Percentiles rank a stretch among this genome's conserved stretches.
These are phyloP conservation scores for Fusarium chuoi DNA, from an alignment of 2,329 filamentous ascomycete genomes.

Conservation along the genomic window DNA sequence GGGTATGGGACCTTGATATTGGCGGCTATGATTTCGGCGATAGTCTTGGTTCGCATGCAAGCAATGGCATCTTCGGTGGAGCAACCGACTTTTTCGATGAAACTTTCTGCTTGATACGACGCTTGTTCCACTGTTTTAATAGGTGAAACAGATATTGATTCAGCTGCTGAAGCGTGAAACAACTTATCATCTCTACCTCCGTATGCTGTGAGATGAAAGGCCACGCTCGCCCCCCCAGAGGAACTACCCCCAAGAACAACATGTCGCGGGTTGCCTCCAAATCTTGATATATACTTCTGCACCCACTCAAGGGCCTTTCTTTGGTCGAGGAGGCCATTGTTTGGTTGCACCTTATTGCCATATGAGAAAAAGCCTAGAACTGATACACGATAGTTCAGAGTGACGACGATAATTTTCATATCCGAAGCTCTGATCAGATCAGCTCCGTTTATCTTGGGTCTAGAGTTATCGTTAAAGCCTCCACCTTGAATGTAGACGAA, in stretches of 20 bases:
- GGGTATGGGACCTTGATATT: constrained; percentile 53
- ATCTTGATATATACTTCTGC: constrained; percentile 70
- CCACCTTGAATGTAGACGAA: constrained; percentile 69
- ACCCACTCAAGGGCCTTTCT: constrained; percentile 76
- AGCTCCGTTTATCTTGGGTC: constrained; percentile 66
- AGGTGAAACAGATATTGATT: constrained; percentile 62
- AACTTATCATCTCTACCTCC: constrained; percentile 59
- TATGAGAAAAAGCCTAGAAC: constrained; percentile 76
- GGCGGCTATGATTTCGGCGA: constrained; percentile 53
- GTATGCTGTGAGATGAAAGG: constrained; percentile 68
- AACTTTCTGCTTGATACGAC: constrained; percentile 62
- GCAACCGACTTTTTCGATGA: constrained; percentile 57
- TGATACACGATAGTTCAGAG: constrained; percentile 80
- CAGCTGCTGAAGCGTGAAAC: constrained; percentile 62
- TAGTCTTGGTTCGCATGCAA: constrained; percentile 58
- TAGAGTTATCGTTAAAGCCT: constrained; percentile 63
- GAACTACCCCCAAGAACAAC: constrained; percentile 75
- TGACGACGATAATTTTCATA: constrained; percentile 73
- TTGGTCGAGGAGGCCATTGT: constrained; percentile 78
- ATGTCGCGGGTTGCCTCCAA: constrained; percentile 74
- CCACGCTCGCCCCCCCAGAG: constrained; percentile 72
- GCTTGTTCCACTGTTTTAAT: constrained; percentile 58
- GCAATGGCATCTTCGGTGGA: constrained; percentile 51
- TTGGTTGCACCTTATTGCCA: constrained; percentile 66
- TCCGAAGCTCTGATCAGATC: constrained; percentile 67